Evolutionary conservation across 768 basidiomycete genomes (phyloP).

Genomic region (Lactarius tabidus): DNA sequence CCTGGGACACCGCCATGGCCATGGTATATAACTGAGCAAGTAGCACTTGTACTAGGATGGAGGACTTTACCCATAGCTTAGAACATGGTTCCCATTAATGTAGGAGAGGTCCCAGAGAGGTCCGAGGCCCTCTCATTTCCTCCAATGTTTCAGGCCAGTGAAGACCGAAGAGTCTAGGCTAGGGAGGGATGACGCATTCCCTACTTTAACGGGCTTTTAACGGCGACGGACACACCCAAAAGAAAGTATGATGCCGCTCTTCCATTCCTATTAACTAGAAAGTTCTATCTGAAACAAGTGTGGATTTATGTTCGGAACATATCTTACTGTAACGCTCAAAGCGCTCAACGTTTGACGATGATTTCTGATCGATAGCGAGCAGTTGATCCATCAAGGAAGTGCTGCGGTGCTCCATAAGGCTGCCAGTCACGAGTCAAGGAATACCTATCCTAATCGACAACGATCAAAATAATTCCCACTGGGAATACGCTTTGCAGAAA

Average conservation of each 20-base stretch:
- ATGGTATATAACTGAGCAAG: too few species aligned
- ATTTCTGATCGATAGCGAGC: not conserved
- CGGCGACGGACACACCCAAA: not conserved
- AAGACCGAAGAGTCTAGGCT: too few species aligned
- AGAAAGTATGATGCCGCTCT: not conserved
- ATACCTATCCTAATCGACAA: too few species aligned
- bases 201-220: not conserved
- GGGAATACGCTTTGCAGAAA: too few species aligned
- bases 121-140: too few species aligned
- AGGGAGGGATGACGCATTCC: not conserved
- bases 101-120: not conserved
- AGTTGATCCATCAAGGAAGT: too few species aligned
- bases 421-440: too few species aligned
- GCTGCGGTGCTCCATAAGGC: too few species aligned
- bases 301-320: too few species aligned
- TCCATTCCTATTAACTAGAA: not conserved
- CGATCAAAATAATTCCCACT: too few species aligned
- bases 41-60: not conserved
- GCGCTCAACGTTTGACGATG: too few species aligned
- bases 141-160: not conserved
- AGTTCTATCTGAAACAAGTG: not conserved
- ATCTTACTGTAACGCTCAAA: not conserved
- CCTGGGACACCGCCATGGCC: too few species aligned
- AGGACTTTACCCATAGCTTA: not conserved
- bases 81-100: not conserved